Percentiles rank a stretch among this genome's conserved stretches.
These are phyloP conservation scores for Gomphus bonarii DNA, from an alignment of 1,284 basidiomycete genomes.

Conservation along the genomic window DNA sequence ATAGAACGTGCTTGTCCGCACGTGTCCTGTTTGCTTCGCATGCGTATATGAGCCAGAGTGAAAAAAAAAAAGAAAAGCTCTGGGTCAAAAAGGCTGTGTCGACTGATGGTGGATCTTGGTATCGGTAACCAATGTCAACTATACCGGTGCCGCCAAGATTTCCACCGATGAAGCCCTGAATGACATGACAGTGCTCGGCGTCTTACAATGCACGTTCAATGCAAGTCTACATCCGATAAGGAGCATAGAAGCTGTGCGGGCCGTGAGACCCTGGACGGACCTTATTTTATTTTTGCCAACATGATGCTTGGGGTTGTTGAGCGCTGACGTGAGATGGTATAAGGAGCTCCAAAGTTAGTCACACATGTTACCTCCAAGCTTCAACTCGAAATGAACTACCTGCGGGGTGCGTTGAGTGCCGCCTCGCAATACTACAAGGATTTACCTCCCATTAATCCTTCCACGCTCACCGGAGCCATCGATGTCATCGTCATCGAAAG, in stretches of 20 bases:
- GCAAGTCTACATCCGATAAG: no score
- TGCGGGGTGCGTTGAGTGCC: conserved; percentile 71
- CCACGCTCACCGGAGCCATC: conserved; percentile 92
- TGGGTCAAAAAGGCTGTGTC: not conserved
- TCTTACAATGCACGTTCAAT: no score
- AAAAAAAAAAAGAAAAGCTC: no score
- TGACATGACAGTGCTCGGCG: no score
- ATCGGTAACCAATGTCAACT: no score
- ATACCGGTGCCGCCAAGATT: no score
- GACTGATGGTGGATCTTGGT: not conserved
- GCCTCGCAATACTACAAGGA: conserved; percentile 83
- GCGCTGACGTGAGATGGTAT: conserved; percentile 8
- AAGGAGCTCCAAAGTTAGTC: not conserved
- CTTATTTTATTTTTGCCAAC: not conserved
- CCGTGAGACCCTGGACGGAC: no score
- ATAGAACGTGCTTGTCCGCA: not conserved
- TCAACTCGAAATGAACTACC: conserved; percentile 53
- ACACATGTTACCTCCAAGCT: not conserved
- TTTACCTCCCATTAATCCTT: conserved; percentile 73
- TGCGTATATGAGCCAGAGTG: no score
- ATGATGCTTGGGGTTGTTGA: conserved; percentile 1
- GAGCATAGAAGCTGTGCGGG: no score
- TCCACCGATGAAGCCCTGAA: no score
- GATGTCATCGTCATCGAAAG: conserved; percentile 91
- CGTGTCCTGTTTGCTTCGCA: not conserved